Base-by-base conservation (phyloP, 2,329 filamentous ascomycete genomes). In the Xylaria multiplex region DNA sequence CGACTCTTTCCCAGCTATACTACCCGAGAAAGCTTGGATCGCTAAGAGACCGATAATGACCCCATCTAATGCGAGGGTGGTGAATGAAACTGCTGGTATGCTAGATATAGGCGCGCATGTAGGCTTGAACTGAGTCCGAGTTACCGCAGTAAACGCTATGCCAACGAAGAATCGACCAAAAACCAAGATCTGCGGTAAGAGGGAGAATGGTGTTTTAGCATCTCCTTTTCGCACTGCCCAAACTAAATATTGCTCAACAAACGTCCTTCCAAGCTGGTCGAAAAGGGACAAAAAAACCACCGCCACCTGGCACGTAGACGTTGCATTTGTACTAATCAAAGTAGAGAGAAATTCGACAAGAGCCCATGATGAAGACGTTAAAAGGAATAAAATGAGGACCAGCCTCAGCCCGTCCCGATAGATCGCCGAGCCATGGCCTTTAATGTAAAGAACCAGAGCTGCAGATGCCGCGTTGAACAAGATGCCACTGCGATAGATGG, bases 321-420 rank as follows among this genome's bases (percentile, higher is more conserved):
- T 65, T 37, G 82, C 81, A 37, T 75, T 75, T 40, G 80, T 74
- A 68, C 82, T 77, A 75, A 86, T 79, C 59, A 85, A 73, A 27
- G 83, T 83, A 32, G 84, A 77, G 61, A 84, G 76, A 68, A 88
- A 88, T 63, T 81, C 82, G 67, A 81, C 74, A 46, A 84, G 77
- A 53, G 85, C 85, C 86, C 86, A 89, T 55, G 86, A 78, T 69
- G 81, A 81, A 35, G 84, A 80, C 64, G 81, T 79, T 30, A 81
- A 67, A 72, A 88, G 81, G 75, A 87, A 88, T 70, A 79, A 76
- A 73, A 83, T 78, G 85, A 88, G 86, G 85, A 83, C 85, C 85
- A 88, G 86, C 86, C 86, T 88, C 85, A 83, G 82, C 79, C 85
- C 84, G 79, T 88, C 84, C 77, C 83, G 81, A 74, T 85, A 81